phyloP scores from a whole-genome alignment of 1,139 yeast genomes.

The Pichiaceae sp. region DNA sequence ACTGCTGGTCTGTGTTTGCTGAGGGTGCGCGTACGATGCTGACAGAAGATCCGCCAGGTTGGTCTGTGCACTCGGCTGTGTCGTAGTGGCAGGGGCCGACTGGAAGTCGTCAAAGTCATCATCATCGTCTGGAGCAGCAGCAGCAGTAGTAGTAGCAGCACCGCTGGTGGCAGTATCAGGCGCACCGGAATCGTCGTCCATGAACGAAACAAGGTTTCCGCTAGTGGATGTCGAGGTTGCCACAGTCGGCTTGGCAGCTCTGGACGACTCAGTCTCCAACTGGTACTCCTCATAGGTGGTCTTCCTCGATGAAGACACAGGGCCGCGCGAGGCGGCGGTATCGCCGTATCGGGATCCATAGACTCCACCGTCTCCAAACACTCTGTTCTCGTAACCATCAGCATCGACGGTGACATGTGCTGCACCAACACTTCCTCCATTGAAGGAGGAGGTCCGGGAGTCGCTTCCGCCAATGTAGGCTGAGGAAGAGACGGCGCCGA shows the following conservation, averaged over 20 bases:
- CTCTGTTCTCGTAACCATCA: slow-evolving; percentile 42
- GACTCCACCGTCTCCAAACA: slow-evolving; percentile 78
- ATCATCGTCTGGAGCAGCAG: slow-evolving; percentile 6
- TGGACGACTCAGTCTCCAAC: slow-evolving; percentile 28
- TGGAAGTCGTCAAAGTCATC: slow-evolving; percentile 94
- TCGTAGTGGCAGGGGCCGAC: slow-evolving; percentile 30
- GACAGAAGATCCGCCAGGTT: slow-evolving; percentile 31
- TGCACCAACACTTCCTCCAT: slow-evolving; percentile 3
- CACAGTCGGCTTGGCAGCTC: slow-evolving; percentile 32
- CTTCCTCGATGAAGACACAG: background rate
- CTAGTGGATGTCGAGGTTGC: slow-evolving; percentile 31
- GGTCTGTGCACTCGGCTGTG: slow-evolving; percentile 15
- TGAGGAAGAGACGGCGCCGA: slow-evolving; percentile 21
- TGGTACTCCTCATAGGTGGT: slow-evolving; percentile 64
- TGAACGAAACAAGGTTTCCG: slow-evolving; percentile 45
- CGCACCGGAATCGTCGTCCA: slow-evolving; percentile 20
- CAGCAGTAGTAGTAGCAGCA: slow-evolving; percentile 4
- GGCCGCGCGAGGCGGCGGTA: slow-evolving; percentile 1
- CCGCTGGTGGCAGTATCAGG: slow-evolving; percentile 5
- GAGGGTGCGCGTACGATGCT: slow-evolving; percentile 12
- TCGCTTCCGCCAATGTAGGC: slow-evolving; percentile 27
- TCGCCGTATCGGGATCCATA: slow-evolving; percentile 44
- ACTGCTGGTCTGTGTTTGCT: slow-evolving; percentile 9
- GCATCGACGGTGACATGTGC: slow-evolving; percentile 28
- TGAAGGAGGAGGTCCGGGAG: slow-evolving; percentile 32